Base-by-base conservation (phyloP, 257 asterid species). In the Anisodus tanguticus region DNA sequence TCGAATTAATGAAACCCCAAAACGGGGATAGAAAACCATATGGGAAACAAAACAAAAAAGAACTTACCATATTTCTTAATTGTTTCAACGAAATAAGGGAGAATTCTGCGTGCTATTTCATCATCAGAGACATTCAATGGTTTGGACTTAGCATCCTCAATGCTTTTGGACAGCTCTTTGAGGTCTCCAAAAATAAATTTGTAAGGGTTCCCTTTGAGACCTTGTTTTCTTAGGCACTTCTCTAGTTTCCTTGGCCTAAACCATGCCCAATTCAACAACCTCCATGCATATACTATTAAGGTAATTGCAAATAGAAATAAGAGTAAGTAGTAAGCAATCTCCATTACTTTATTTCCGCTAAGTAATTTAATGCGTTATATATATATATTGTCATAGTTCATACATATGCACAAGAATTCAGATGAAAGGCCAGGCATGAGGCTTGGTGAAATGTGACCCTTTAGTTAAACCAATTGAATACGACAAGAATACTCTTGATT, bases 261-360 rank as follows among this genome's bases (percentile, higher is more conserved):
- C 92, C 90, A 89, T 9, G 13, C 88, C 91, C 90, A 88, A 10
- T 87, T 79, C 79, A 91, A 71, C 37, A 88, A 5, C 83, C 51
- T 88, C 89, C 89, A 87, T 9, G 57, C 86, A 12, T 45, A 76
- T 76, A 49, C 41, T 1, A 82, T 39, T 22, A 74, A 70, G 16
- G 84, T 9, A n/a, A 80, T 22, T 78, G 69, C 74, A 41, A 51
- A 79, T 15, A 83, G 83, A 6, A 35, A 41, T 1, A 78, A 62
- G 47, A 85, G 80, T 12, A 74, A 11, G 62, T 49, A 49, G 81
- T 11, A 22, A 49, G 45, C 62, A 51, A 19, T 11, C 59, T 74
- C 81, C 81, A 74, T 70, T 8, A 70, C 55, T 49, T 49, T 6
- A 12, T 66, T 67, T 67, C 3, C 76, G 3, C 49, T 1, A 67